These are phyloP conservation scores for Hanseniaspora mollemarum DNA, from an alignment of 805 yeast species.

Conservation along the genomic window DNA sequence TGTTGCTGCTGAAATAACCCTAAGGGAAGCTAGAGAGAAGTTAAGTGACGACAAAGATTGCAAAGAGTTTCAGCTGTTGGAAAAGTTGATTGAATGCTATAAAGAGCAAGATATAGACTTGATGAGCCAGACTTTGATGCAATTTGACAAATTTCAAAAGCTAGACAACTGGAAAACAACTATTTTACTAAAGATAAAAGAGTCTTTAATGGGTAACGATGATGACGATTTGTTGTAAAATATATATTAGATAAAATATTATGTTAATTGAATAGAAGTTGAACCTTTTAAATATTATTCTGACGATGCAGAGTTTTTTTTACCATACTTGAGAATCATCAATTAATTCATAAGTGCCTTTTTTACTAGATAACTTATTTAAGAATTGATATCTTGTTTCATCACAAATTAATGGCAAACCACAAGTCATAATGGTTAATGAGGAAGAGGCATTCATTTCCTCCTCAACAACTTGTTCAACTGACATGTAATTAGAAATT, in stretches of 20 bases:
- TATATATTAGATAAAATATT: no score
- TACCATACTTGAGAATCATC: slow-evolving; percentile 54
- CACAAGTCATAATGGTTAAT: slow-evolving; percentile 44
- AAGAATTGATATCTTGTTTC: slow-evolving; percentile 37
- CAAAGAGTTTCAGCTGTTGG: slow-evolving; percentile 60
- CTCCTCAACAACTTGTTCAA: background rate
- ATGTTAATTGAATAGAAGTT: background rate
- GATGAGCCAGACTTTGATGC: slow-evolving; percentile 62
- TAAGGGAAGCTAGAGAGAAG: slow-evolving; percentile 43
- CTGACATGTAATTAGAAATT: background rate
- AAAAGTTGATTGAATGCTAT: slow-evolving; percentile 60
- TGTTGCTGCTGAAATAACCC: slow-evolving; percentile 70
- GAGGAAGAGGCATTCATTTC: background rate
- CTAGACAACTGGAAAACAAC: slow-evolving; percentile 87
- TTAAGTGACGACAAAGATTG: slow-evolving; percentile 49
- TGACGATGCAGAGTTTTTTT: background rate
- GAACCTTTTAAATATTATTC: background rate
- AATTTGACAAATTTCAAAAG: slow-evolving; percentile 76
- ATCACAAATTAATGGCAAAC: slow-evolving; percentile 46
- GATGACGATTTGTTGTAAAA: slow-evolving; percentile 39
- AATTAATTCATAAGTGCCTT: slow-evolving; percentile 33
- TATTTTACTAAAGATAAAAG: slow-evolving; percentile 70
- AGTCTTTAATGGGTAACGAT: slow-evolving; percentile 55
- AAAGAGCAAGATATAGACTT: slow-evolving; percentile 68
- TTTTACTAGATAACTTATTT: slow-evolving; percentile 24